Evolutionary conservation across 169 alveolate species (phyloP).

Genomic region (Plasmodium vinckei): DNA sequence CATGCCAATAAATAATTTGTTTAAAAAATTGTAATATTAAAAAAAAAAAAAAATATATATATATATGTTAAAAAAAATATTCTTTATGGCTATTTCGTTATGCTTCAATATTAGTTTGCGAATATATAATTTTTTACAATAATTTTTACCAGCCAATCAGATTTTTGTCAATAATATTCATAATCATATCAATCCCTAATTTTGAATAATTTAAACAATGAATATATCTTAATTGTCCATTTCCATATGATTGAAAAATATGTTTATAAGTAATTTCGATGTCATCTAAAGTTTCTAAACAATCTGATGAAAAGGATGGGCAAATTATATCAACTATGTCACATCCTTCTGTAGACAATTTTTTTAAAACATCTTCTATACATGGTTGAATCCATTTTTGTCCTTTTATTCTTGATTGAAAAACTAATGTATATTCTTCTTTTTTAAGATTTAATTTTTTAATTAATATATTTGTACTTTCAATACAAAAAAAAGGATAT

Average conservation of each 20-base stretch:
- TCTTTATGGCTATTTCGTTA: no score
- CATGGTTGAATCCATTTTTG: conserved; percentile 58
- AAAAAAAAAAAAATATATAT: no score
- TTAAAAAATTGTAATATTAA: no score
- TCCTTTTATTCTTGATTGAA: conserved; percentile 63
- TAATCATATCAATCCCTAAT: conserved; percentile 44
- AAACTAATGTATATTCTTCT: conserved; percentile 53
- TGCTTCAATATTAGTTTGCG: no score
- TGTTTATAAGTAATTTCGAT: conserved; percentile 35
- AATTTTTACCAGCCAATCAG: conserved; percentile 32
- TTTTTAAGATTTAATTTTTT: conserved; percentile 37
- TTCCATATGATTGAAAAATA: conserved; percentile 30
- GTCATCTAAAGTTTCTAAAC: conserved; percentile 69
- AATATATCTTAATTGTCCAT: conserved; percentile 49
- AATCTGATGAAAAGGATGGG: conserved; percentile 73
- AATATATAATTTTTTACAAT: no score
- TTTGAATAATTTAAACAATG: conserved; percentile 62
- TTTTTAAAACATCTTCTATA: conserved; percentile 49
- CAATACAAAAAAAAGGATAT: conserved; percentile 75
- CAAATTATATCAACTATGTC: conserved; percentile 38
- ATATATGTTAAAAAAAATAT: no score
- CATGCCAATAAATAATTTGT: no score
- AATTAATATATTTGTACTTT: conserved; percentile 52
- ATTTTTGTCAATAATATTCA: conserved; percentile 51
- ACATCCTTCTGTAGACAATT: conserved; percentile 28